phyloP scores from a whole-genome alignment of 305 asterid genomes.

The Fraxinus latifolia region DNA sequence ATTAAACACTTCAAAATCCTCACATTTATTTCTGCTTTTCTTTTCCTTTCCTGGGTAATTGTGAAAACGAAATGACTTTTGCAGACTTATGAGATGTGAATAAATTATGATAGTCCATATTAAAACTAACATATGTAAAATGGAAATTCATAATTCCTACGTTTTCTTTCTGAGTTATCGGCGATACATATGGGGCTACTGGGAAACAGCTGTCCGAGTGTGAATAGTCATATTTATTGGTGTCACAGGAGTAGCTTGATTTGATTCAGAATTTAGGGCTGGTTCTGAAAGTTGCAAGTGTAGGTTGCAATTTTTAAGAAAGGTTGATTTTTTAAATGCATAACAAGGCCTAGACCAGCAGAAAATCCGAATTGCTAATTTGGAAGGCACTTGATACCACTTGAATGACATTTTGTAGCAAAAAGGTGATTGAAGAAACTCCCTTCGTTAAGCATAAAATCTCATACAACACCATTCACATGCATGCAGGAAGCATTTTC shows the following conservation, averaged over 20 bases:
- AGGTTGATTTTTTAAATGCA: slow-evolving; percentile 3
- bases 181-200: not conserved
- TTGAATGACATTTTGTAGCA: not conserved
- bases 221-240: slow-evolving; percentile 10
- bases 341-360: not conserved
- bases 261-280: slow-evolving; percentile 11
- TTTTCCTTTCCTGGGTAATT: not conserved
- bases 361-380: not conserved
- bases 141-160: not conserved
- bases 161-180: not conserved
- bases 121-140: not conserved
- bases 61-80: not conserved
- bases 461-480: slow-evolving; percentile 25
- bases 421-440: slow-evolving; percentile 17
- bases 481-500: slow-evolving; percentile 91
- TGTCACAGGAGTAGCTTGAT: slow-evolving; percentile 18
- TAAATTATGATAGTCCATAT: not conserved
- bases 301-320: slow-evolving; percentile 1
- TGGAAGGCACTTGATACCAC: not conserved
- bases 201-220: slow-evolving; percentile 4
- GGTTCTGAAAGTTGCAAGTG: slow-evolving; percentile 20
- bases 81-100: not conserved
- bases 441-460: slow-evolving; percentile 12
- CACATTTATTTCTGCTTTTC: not conserved
- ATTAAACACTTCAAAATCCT: not conserved